Percentiles rank a stretch among this genome's conserved stretches.
Evolutionary conservation across 2,329 filamentous ascomycete genomes (phyloP).

Genomic region (Leptographium galeiforme): DNA sequence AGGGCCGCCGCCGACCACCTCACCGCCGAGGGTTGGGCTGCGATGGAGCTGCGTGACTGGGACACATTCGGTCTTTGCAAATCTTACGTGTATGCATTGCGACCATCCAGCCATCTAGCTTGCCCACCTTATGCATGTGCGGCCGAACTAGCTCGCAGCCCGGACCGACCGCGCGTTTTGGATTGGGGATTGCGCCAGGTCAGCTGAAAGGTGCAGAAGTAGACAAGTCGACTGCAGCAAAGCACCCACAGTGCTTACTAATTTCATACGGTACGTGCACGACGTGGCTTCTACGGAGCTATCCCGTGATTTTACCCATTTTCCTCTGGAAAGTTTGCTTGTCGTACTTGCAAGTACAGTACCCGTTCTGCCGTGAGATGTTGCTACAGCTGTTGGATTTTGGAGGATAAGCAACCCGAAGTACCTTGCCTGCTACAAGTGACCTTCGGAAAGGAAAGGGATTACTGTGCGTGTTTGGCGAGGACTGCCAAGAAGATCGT

Average conservation of each 20-base stretch:
- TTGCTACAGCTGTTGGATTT: too few relatives aligned
- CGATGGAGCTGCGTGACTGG: background rate
- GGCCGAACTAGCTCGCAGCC: background rate
- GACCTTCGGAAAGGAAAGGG: background rate
- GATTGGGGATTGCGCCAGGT: background rate
- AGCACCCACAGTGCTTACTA: background rate
- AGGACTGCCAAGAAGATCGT: slow-evolving; percentile 2
- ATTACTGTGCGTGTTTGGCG: background rate
- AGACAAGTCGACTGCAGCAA: background rate
- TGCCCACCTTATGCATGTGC: background rate
- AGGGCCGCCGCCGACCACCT: background rate
- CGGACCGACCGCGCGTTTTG: background rate
- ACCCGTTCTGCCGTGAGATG: too few relatives aligned
- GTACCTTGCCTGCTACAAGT: background rate
- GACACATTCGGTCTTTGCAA: background rate
- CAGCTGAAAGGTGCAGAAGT: background rate
- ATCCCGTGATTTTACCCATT: too few relatives aligned
- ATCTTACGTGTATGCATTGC: background rate
- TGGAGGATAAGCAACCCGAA: background rate
- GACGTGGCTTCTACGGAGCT: too few relatives aligned
- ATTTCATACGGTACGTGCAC: background rate
- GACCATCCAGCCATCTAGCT: background rate
- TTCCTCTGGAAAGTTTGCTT: too few relatives aligned
- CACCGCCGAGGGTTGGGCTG: background rate
- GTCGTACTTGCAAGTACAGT: too few relatives aligned